These are phyloP conservation scores for Ammopiptanthus mongolicus DNA, from an alignment of 306 rosid species.

Conservation along the genomic window DNA sequence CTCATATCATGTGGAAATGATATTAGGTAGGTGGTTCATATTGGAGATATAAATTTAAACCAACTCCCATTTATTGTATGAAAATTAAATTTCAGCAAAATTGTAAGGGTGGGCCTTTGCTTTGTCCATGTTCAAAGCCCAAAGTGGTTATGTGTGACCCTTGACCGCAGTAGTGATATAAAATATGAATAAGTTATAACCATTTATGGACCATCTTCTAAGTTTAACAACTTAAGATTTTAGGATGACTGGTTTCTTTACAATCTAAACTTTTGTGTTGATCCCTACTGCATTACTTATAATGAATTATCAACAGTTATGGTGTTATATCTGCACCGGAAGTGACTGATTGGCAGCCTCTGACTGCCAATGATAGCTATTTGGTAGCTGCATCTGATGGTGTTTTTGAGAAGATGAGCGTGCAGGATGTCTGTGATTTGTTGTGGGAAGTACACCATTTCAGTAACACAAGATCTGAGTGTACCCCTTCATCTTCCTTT, in stretches of 20 bases:
- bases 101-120: neutral
- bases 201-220: neutral
- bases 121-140: neutral
- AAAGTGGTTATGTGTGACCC: neutral
- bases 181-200: neutral
- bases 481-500: slow-evolving; percentile 57
- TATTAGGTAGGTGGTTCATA: neutral
- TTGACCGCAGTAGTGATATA: neutral
- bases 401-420: slow-evolving; percentile 76
- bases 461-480: slow-evolving; percentile 35
- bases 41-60: neutral
- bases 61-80: neutral
- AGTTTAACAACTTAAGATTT: slow-evolving; percentile 1
- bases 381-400: slow-evolving; percentile 97
- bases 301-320: slow-evolving; percentile 42
- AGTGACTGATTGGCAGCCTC: slow-evolving; percentile 88
- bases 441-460: slow-evolving; percentile 62
- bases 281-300: slow-evolving; percentile 27
- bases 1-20: neutral
- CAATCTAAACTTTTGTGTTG: slow-evolving; percentile 7
- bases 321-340: slow-evolving; percentile 95
- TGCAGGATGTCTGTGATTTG: slow-evolving; percentile 91
- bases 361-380: slow-evolving; percentile 81
- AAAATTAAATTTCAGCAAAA: slow-evolving; percentile 9
- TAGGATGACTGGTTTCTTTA: slow-evolving; percentile 21